A percentile compares a stretch with the other conserved stretches of the same genome.
Evolutionary conservation across 106 monocot genomes (phyloP).

Genomic region (Dendrobium catenatum): DNA sequence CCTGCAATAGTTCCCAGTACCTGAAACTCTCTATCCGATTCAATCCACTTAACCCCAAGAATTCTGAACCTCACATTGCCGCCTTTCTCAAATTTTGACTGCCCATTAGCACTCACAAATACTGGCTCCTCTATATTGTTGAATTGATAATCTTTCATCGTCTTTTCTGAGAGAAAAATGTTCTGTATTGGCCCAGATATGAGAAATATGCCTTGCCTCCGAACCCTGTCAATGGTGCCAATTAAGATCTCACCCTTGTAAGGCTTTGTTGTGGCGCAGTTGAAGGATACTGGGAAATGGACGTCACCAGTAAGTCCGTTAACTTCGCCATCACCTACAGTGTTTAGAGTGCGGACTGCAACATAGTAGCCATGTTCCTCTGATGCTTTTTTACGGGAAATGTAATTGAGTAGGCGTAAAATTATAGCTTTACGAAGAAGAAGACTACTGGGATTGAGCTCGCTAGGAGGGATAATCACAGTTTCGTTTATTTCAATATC

Average conservation of each 20-base stretch:
- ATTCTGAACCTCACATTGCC: no score
- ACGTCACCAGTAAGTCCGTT: slow-evolving; percentile 52
- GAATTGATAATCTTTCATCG: slow-evolving; percentile 53
- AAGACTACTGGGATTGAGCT: no score
- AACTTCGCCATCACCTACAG: slow-evolving; percentile 47
- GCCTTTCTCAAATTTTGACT: no score
- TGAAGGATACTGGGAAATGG: slow-evolving; percentile 61
- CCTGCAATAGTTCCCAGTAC: no score
- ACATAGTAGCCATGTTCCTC: slow-evolving; percentile 62
- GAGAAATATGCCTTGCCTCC: slow-evolving; percentile 61
- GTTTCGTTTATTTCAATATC: no score
- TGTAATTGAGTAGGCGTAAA: neutral
- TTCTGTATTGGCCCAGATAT: slow-evolving; percentile 53
- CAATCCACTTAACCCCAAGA: no score
- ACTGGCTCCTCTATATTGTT: slow-evolving; percentile 20
- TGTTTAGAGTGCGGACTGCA: slow-evolving; percentile 43
- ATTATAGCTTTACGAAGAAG: no score
- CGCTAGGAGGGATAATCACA: no score
- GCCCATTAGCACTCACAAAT: no score
- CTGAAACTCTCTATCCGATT: no score
- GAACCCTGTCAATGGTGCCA: slow-evolving; percentile 45
- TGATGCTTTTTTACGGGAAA: slow-evolving; percentile 44
- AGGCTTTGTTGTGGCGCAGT: slow-evolving; percentile 54
- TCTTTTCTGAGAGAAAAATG: slow-evolving; percentile 57
- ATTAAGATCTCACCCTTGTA: slow-evolving; percentile 59